Percentiles rank a stretch among this genome's conserved stretches.
These are phyloP conservation scores for Leccinum rimulosum DNA, from an alignment of 768 basidiomycete species.

Conservation along the genomic window DNA sequence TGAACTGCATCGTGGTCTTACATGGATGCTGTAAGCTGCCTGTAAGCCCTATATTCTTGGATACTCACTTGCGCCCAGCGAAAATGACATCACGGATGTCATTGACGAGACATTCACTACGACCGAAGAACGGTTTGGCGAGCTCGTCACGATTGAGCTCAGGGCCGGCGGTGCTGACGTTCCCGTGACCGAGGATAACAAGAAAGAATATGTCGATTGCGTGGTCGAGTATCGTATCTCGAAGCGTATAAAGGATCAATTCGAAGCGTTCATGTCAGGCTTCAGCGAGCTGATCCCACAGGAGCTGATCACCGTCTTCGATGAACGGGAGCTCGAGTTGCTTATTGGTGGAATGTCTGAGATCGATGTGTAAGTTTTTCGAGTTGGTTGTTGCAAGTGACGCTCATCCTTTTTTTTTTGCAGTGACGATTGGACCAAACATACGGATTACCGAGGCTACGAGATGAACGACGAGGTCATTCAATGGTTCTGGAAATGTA, in stretches of 20 bases:
- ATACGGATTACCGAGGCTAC: constrained; percentile 97
- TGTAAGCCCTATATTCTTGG: background rate
- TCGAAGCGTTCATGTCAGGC: constrained; percentile 99
- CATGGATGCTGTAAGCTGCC: constrained; percentile 92
- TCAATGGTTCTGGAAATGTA: constrained; percentile 99
- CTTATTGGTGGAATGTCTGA: constrained; percentile 99
- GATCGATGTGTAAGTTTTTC: constrained; percentile 83
- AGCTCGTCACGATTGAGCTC: constrained; percentile 95
- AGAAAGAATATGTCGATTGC: constrained; percentile 95
- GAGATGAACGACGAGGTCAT: constrained; percentile 95
- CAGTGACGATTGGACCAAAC: constrained; percentile 98
- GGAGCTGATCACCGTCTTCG: constrained; percentile 97
- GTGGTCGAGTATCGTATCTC: constrained; percentile 98
- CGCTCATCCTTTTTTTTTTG: background rate
- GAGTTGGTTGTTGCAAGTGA: background rate
- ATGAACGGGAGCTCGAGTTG: constrained; percentile 95
- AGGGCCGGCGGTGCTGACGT: constrained; percentile 85
- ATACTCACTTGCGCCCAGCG: constrained; percentile 44
- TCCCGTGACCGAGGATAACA: constrained; percentile 94
- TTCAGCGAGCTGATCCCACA: constrained; percentile 99
- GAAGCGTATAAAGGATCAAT: constrained; percentile 96
- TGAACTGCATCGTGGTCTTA: constrained; percentile 90
- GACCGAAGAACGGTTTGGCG: constrained; percentile 96
- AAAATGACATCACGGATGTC: constrained; percentile 97
- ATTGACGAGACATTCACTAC: constrained; percentile 98